These are phyloP conservation scores for Wickerhamomyces chaumierensis DNA, from an alignment of 805 yeast genomes.

Conservation along the genomic window DNA sequence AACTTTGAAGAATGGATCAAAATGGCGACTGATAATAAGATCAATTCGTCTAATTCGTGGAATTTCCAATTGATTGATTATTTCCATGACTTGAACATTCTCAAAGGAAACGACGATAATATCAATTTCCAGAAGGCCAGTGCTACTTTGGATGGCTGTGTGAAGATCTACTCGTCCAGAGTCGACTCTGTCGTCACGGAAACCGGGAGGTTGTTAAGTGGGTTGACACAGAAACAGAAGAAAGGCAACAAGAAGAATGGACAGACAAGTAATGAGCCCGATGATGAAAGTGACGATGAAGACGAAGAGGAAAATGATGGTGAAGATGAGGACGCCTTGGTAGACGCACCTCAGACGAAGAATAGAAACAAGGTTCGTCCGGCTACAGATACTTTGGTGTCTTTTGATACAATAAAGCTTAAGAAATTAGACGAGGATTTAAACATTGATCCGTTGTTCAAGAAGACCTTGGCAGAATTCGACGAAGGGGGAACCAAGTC, in stretches of 20 bases:
- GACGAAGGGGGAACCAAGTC: conserved; percentile 80
- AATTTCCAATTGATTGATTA: conserved; percentile 84
- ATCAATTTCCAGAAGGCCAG: conserved; percentile 88
- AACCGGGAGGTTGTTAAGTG: conserved; percentile 74
- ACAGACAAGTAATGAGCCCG: conserved; percentile 11
- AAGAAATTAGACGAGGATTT: conserved; percentile 52
- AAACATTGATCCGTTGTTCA: conserved; percentile 62
- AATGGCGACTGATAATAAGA: conserved; percentile 74
- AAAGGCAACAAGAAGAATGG: conserved; percentile 16
- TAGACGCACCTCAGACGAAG: conserved; percentile 13
- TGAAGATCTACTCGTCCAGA: conserved; percentile 81
- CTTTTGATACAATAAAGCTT: conserved; percentile 37
- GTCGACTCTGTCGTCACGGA: conserved; percentile 89
- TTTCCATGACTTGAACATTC: conserved; percentile 70
- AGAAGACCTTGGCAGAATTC: conserved; percentile 63
- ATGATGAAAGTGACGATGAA: conserved; percentile 11
- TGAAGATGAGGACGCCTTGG: conserved; percentile 17
- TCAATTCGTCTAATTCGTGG: conserved; percentile 82
- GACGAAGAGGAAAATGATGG: conserved; percentile 16
- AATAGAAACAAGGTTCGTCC: conserved; percentile 15
- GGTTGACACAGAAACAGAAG: conserved; percentile 33
- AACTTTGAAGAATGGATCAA: conserved; percentile 71
- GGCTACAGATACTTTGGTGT: conserved; percentile 36
- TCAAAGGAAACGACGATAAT: conserved; percentile 61
- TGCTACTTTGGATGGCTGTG: conserved; percentile 89